Base-by-base conservation (phyloP, 129 eudicot species). In the Lactuca saligna region DNA sequence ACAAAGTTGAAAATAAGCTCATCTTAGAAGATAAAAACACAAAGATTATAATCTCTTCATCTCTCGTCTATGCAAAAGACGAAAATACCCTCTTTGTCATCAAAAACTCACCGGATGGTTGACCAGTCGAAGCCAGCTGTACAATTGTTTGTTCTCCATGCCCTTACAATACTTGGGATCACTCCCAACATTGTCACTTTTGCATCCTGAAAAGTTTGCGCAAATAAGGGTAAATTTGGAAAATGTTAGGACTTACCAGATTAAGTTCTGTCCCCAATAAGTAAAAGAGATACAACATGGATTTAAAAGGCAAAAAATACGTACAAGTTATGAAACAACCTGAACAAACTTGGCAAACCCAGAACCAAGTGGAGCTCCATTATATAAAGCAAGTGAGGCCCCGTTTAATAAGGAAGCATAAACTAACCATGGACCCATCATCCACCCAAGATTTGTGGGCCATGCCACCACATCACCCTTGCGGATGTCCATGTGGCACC, bases 361-460 rank as follows among this genome's bases (percentile, higher is more conserved):
- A 59, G 70, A 61, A 71, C 82, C 74, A 32, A 93, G 92, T 49
- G 98, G 96, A 70, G 91, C 85, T 61, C 98, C 98, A 82, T 93
- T 84, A 67, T 86, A 93, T 60, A 93, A 79, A 46, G 98, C 97
- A 41, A 93, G 57, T 25, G 97, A 64, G 42, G 92, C 98, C 38
- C 94, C 85, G 65, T 93, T 93, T 17, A 93, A 68, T 72, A 93
- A 63, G 3, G 95, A 78, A 58, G 97, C 88, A 78, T 89, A 93
- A 66, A 93, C 82, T 44, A 93, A 85, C 96, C 91, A 89, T 64
- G 98, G 98, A 35, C 98, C 98, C 96, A 93, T 93, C 95, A 89
- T 89, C 98, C 98, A 93, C 34, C 98, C 98, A 67, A 93, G 96
- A 89, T 89, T 93, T 59, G 98, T 93, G n/a, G 98, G 98, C 98